phyloP scores from a whole-genome alignment of 176 grass and related monocot genomes.

The Saccharum officinarum region DNA sequence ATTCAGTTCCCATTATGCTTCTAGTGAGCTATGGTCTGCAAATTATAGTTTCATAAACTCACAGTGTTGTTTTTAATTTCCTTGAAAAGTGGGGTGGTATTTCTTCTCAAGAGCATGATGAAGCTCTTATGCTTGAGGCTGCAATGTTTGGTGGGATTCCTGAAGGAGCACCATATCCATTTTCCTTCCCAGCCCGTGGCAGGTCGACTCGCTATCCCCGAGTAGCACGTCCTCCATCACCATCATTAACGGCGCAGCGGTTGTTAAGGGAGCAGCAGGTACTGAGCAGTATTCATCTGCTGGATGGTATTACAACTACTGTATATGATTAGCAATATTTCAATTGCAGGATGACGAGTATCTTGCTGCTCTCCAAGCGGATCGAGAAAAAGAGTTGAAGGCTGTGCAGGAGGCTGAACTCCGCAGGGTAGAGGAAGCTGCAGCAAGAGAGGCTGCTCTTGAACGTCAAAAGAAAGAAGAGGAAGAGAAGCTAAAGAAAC shows the following conservation, averaged over 20 bases:
- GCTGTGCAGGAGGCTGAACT: conserved; percentile 69
- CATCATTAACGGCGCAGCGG: conserved; percentile 73
- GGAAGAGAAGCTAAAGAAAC: conserved; percentile 72
- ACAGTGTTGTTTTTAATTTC: conserved; percentile 24
- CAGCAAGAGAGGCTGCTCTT: conserved; percentile 63
- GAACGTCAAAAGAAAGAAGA: conserved; percentile 67
- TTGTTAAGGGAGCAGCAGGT: conserved; percentile 97
- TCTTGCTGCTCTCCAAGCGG: conserved; percentile 84
- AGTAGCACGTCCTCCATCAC: conserved; percentile 60
- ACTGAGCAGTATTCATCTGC: conserved; percentile 4
- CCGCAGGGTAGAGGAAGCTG: conserved; percentile 50
- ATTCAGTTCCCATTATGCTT: conserved; percentile 17
- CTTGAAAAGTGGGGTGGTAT: conserved; percentile 92
- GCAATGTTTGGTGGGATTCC: conserved; percentile 96
- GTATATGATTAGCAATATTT: conserved; percentile 16
- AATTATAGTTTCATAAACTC: conserved; percentile 11
- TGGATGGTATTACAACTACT: not conserved
- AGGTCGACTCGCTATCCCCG: conserved; percentile 36
- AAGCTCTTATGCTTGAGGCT: conserved; percentile 97
- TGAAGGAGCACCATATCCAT: conserved; percentile 63
- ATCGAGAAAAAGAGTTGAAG: conserved; percentile 90
- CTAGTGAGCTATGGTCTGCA: conserved; percentile 1
- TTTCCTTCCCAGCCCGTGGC: conserved; percentile 57
- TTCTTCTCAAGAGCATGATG: conserved; percentile 91
- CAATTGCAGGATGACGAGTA: conserved; percentile 83